Base-by-base conservation (phyloP, 768 basidiomycete species). In the Mrakia gelida region DNA sequence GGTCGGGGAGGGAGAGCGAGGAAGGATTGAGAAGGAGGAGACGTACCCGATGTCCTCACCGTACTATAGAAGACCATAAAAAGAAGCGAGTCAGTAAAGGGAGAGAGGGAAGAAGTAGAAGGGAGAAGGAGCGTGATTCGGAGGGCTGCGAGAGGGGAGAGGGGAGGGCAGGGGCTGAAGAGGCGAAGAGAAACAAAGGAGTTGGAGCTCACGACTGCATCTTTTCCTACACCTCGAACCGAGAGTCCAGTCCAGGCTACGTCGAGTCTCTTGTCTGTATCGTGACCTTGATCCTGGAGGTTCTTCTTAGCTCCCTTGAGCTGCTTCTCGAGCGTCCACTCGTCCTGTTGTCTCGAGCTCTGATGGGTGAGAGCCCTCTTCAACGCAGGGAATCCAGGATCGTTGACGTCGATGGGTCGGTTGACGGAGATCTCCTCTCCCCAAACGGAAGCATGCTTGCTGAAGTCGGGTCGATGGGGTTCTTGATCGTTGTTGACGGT, bases 231-330 rank as follows among this genome's bases (percentile, higher is more conserved):
- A 45, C 89, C 90, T 9, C 88, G 85, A 45, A 92, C 91, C 77
- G 89, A 85, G 0, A 92, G 85, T 80, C 90, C 86, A 73, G 91
- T 88, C 92, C 92, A 92, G 34, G 89, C 88, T 32, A 92, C 89
- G 45, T 91, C 91, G 11, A 92, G 90, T 78, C 91, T 89, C 87
- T 92, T 92, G 81, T 90, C 89, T 78, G 88, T 88, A 68, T 88
- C 88, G 68, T 92, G 90, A 23, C 91, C 91, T 2, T 90, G 90
- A 28, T 84, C 82, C 75, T 91, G 88, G 72, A 89, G 87, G 1
- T 89, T 89, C 80, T 91, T 90, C 81, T 90, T 91, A 21, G 88
- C 90, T 11, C 88, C 88, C 4, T 88, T 85, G 43, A 92, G 86
- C 80, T 91, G 92, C 78, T 91, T 90, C 23, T 87, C 88, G 28